Evolutionary conservation across 129 eudicot genomes (phyloP), one percentile per base, ranked within the genome.

Genomic region (Saussurea involucrata): DNA sequence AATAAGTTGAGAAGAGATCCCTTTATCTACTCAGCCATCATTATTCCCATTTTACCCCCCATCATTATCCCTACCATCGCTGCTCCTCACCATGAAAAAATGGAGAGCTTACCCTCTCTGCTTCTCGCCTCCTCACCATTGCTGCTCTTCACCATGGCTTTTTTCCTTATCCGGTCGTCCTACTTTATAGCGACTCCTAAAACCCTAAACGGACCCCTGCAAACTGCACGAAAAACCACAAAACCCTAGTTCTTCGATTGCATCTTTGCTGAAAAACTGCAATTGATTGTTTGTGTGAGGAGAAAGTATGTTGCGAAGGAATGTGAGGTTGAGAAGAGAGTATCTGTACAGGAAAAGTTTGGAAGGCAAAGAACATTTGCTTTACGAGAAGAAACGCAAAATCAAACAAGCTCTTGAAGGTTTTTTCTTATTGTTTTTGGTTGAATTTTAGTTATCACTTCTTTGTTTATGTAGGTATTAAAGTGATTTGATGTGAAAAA

Each of bases 301-400:
- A 46, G 24, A 12, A 77, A 71, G 15, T 29, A 89, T 89, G 95
- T n/a, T 89, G 82, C 71, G 85, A 57, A 85, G 95, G 76, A 93
- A 91, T 71, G 72, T 79, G 13, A 69, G 99, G 83, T 66, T 87
- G 88, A 89, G 95, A 28, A 90, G 91, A 76, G 99, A 95, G 90
- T 95, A 92, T 69, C 83, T 95, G 3, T 95, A 92, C 78, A 76
- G 95, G 68, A 95, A 95, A 76, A 90, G 94, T 71, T 84, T 95
- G 69, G 99, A 95, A 74, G 99, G 97, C 55, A 95, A 95, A 84
- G 99, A 95, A 74, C 92, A 97, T 9, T 53, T 86, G 85, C 92
- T 86, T 46, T 89, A 95, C 31, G 99, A 95, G 82, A 95, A 95
- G 88, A 95, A 95, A 79, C 97, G 96, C 75, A 92, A 95, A 85